Evolutionary conservation across 1,284 basidiomycete genomes (phyloP).

Genomic region (Ganoderma lingzhi): DNA sequence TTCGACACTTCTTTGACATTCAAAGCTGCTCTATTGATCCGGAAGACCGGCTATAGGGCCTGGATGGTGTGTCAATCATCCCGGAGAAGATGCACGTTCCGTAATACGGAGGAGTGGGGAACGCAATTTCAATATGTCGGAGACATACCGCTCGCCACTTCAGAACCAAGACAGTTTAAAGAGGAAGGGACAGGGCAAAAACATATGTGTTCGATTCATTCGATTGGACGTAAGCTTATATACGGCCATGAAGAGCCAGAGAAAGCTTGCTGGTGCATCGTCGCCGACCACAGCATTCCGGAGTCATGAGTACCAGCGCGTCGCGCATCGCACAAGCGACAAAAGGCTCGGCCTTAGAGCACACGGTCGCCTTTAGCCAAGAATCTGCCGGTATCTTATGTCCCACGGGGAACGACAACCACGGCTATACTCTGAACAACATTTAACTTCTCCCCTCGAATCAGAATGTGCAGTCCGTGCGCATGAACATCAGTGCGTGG

Average conservation of each 20-base stretch:
- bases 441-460: constrained; percentile 2
- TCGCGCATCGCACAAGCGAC: background rate
- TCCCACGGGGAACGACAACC: background rate
- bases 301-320: background rate
- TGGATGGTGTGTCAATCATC: background rate
- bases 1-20: background rate
- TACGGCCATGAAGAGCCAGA: background rate
- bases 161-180: background rate
- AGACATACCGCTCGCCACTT: no score
- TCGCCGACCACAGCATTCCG: background rate
- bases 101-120: background rate
- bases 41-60: background rate
- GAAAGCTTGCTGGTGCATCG: background rate
- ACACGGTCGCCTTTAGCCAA: background rate
- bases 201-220: background rate
- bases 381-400: background rate
- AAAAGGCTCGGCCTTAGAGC: background rate
- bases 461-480: background rate
- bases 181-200: background rate
- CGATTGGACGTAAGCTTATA: background rate
- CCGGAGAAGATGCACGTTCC: constrained; percentile 1
- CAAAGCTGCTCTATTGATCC: background rate
- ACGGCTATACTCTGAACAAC: background rate
- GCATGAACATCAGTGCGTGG: background rate
- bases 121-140: background rate